phyloP scores from a whole-genome alignment of 768 basidiomycete genomes.

The Agrocybe pediades region DNA sequence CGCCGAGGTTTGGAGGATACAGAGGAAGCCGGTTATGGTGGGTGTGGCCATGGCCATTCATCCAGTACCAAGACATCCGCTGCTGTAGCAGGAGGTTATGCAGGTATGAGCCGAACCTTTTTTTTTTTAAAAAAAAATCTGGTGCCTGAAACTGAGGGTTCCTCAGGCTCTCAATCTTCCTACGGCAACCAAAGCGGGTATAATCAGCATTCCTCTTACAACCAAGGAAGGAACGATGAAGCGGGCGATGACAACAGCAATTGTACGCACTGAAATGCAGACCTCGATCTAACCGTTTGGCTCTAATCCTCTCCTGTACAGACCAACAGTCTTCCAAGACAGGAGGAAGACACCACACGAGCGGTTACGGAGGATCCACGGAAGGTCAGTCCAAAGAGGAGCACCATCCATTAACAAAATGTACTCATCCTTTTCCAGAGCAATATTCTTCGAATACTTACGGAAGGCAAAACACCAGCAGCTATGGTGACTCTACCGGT shows the following conservation, averaged over 20 bases:
- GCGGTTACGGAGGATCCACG: too few species aligned
- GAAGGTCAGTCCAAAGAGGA: too few species aligned
- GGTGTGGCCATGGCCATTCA: constrained; percentile 27
- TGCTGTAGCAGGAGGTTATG: constrained; percentile 1
- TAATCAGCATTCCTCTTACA: not conserved
- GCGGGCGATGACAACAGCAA: not conserved
- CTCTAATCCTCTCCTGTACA: too few species aligned
- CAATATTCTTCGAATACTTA: not conserved
- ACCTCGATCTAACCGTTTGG: not conserved
- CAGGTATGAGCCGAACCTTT: not conserved
- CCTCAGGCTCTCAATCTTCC: not conserved
- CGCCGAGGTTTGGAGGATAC: constrained; percentile 50
- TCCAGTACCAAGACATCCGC: constrained; percentile 2
- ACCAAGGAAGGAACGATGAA: not conserved
- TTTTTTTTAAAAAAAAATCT: not conserved
- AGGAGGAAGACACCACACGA: too few species aligned
- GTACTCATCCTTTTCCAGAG: not conserved
- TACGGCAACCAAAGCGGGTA: not conserved
- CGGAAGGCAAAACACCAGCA: not conserved
- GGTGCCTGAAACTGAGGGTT: not conserved
- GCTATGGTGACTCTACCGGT: not conserved
- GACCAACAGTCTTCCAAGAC: too few species aligned
- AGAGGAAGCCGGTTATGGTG: constrained; percentile 42
- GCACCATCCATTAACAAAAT: too few species aligned
- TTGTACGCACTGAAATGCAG: not conserved